Evolutionary conservation across 78 protist genomes (phyloP), one percentile per base, ranked within the genome.

Genomic region (Bodo saltans): DNA sequence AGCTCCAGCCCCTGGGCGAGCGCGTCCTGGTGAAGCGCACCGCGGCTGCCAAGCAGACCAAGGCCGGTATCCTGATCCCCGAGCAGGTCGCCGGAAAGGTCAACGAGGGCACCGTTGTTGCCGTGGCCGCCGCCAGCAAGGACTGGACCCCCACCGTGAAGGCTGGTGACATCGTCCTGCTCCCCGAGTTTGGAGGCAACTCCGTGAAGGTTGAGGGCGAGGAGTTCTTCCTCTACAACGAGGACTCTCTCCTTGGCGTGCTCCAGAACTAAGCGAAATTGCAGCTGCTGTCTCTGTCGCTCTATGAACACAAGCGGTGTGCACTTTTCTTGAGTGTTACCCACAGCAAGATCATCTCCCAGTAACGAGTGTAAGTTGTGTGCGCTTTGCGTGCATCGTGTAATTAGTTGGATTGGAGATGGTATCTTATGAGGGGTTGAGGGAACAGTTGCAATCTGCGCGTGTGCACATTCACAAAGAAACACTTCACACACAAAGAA

Each of bases 91-190:
- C 27, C 60, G 37, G 11, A 42, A 74, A 47, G 23, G 52, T 8
- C 40, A 74, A 74, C 79, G 79, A 74, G 67, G 79, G 60, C 12
- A 74, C 25, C 11, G 38, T 74, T 21, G 70, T 27, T 25, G 79
- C 79, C 32, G 79, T 74, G 25, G 79, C 79, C 79, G 34, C 52
- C 41, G 79, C 27, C 60, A 74, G 60, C 41, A 74, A 74, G 67
- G 79, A 74, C 21, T 74, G 79, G 79, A n/a, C 70, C 11, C 12
- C 79, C 52, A 8, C 69, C 21, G 79, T 74, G 67, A 74, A 74
- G 21, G 79, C 35, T 23, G 67, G 67, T 8, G 79, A 74, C 79
- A 74, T 8, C 12, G 79, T 74, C 32, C 79, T 74, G 60, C 79
- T 74, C 47, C 27, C 60, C 11, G 79, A 74, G 70, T 74, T 33